phyloP scores from a whole-genome alignment of 306 rosid species.

The Fagus crenata region DNA sequence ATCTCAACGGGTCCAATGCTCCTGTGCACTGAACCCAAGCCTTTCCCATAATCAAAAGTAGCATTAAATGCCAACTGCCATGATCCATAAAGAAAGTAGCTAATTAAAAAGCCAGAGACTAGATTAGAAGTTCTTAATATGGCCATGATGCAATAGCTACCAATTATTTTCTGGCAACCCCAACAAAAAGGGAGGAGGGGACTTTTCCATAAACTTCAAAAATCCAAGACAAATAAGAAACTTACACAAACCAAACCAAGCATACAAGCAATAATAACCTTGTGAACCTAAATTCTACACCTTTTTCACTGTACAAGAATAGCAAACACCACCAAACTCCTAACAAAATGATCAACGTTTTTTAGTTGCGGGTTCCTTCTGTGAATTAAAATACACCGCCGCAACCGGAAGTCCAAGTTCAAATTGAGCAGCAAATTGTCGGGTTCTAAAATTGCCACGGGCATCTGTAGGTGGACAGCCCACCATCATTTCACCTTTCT shows the following conservation, averaged over 20 bases:
- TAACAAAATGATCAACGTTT: constrained; percentile 5
- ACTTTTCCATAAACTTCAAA: neutral
- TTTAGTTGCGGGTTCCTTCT: constrained; percentile 34
- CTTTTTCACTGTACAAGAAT: neutral
- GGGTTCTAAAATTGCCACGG: constrained; percentile 39
- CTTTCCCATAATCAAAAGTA: no score
- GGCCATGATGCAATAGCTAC: no score
- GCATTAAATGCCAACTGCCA: no score
- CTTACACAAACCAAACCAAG: neutral
- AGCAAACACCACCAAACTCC: neutral
- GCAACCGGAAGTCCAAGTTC: constrained; percentile 46
- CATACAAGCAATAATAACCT: neutral
- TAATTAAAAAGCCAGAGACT: no score
- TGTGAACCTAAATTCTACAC: neutral
- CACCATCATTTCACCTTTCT: constrained; percentile 7
- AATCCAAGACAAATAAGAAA: neutral
- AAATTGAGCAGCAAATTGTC: constrained; percentile 35
- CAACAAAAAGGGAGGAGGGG: no score
- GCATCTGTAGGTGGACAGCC: neutral
- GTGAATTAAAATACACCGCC: constrained; percentile 44
- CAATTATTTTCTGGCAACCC: neutral
- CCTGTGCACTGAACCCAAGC: no score
- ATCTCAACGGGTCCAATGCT: no score
- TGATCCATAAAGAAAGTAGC: no score
- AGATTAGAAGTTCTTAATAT: no score